phyloP scores from a whole-genome alignment of 2,329 filamentous ascomycete species.

The Aspergillus ochraceus region DNA sequence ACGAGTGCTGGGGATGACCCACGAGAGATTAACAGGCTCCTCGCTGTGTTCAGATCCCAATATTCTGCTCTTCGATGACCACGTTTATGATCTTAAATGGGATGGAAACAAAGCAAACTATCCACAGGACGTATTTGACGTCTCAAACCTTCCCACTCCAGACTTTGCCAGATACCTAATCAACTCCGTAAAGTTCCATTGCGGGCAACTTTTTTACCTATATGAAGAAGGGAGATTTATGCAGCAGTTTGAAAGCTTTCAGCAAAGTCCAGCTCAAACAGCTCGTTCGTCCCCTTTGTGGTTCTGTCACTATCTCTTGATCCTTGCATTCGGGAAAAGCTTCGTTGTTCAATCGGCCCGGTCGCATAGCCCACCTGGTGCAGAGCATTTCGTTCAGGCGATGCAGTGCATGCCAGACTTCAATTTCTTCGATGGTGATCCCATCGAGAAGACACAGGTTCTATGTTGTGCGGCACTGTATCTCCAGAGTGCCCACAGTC shows the following conservation, averaged over 20 bases:
- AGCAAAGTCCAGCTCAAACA: constrained; percentile 29
- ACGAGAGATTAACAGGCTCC: constrained; percentile 40
- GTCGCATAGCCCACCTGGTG: constrained; percentile 43
- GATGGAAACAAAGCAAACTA: constrained; percentile 33
- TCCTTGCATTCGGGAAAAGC: constrained; percentile 56
- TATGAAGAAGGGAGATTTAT: constrained; percentile 55
- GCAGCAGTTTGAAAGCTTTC: constrained; percentile 19
- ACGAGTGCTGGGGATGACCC: constrained; percentile 49
- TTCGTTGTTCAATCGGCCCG: constrained; percentile 41
- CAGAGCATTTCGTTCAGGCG: constrained; percentile 46
- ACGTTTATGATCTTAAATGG: constrained; percentile 52
- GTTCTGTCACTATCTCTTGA: constrained; percentile 54
- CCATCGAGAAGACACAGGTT: constrained; percentile 48
- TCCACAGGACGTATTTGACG: constrained; percentile 19
- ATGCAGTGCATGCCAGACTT: constrained; percentile 45
- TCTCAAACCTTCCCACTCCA: constrained; percentile 44
- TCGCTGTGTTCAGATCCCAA: background rate
- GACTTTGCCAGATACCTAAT: constrained; percentile 53
- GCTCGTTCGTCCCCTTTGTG: constrained; percentile 37
- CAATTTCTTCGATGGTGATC: constrained; percentile 40
- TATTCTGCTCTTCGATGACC: constrained; percentile 48
- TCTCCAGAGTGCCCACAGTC: constrained; percentile 50
- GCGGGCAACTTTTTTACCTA: constrained; percentile 52
- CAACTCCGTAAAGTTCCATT: constrained; percentile 57
- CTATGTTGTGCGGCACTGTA: constrained; percentile 54